Base-by-base conservation (phyloP, 1,284 basidiomycete genomes). In the Trichosporon coremiiforme region DNA sequence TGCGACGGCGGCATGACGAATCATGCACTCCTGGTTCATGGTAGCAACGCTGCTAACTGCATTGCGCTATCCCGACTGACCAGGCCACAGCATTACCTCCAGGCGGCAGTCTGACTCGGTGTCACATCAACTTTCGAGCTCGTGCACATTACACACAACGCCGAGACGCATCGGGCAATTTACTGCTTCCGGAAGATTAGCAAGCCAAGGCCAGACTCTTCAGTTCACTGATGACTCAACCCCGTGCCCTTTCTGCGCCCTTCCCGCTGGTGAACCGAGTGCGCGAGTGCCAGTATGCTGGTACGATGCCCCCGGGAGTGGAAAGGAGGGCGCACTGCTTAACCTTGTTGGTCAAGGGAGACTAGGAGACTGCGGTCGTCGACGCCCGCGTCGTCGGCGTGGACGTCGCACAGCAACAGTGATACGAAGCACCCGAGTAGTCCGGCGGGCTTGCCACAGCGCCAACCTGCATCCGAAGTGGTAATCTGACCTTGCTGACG, bases 141-240 rank as follows among this genome's bases (percentile, higher is more conserved):
- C 25, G 25, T 25, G 25, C 25, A 25, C 25, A 25, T 25, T 25
- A 25, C 25, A 25, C 25, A 25, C 25, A 25, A 25, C 25, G 25
- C 25, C 25, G n/a, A 50, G 47, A 50, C 47, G 20, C n/a, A 50
- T 50, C 47, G 47, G 47, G 47, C 47, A 50, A 50, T 20, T 50
- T 22, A 50, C 47, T 50, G 47, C 47, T 50, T 50, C 47, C 47
- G 47, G 47, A 50, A 50, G 47, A n/a, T 50, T 50, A 50, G n/a
- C 47, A 50, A 9, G 10, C 35, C 10, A 36, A 36, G 35, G 25
- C 35, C 35, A 36, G 10, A n/a, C 47, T 50, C 47, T n/a, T 13
- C 38, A 41, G n/a, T 10, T 5, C 12, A n/a, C 47, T 10, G n/a
- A 22, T 22, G 47, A 50, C 47, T 50, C 20, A 41, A 41, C 47